phyloP scores from a whole-genome alignment of 2,329 filamentous ascomycete species.

The Plenodomus biglobosus region DNA sequence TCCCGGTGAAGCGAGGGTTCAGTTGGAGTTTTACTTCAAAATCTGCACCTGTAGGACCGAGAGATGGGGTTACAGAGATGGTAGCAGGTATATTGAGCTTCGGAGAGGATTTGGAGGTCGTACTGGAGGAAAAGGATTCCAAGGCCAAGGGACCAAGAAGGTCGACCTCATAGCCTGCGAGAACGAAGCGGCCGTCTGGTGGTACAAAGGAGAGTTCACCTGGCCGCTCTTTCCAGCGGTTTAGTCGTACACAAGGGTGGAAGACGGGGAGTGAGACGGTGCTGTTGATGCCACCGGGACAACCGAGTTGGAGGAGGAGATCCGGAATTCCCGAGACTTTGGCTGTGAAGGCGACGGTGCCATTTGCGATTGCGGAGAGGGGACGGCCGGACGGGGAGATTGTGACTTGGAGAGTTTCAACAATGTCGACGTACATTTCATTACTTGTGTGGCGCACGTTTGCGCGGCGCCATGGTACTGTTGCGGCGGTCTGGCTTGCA shows the following conservation, averaged over 20 bases:
- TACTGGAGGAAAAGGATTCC: slow-evolving; percentile 32
- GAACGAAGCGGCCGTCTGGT: slow-evolving; percentile 88
- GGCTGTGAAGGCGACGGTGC: slow-evolving; percentile 90
- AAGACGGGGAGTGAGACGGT: slow-evolving; percentile 90
- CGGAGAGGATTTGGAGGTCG: slow-evolving; percentile 33
- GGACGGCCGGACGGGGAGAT: slow-evolving; percentile 88
- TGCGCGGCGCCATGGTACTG: slow-evolving; percentile 84
- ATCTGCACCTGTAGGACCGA: slow-evolving; percentile 75
- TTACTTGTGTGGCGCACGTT: slow-evolving; percentile 97
- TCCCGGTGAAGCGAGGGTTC: slow-evolving; percentile 55
- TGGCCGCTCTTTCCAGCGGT: slow-evolving; percentile 84
- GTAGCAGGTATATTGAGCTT: slow-evolving; percentile 78
- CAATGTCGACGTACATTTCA: slow-evolving; percentile 93
- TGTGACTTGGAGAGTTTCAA: slow-evolving; percentile 85
- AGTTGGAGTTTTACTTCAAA: slow-evolving; percentile 82
- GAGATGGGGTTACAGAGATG: slow-evolving; percentile 76
- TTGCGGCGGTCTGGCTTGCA: slow-evolving; percentile 43
- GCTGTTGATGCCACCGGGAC: slow-evolving; percentile 68
- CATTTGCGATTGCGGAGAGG: slow-evolving; percentile 82
- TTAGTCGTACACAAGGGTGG: slow-evolving; percentile 89
- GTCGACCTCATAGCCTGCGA: slow-evolving; percentile 94
- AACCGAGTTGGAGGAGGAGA: slow-evolving; percentile 76
- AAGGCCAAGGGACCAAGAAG: slow-evolving; percentile 69
- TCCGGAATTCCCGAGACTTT: slow-evolving; percentile 96
- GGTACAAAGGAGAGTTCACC: slow-evolving; percentile 95